Percentiles rank a stretch among this genome's conserved stretches.
Evolutionary conservation across 352 stramenopile genomes (phyloP).

Genomic region (Phytophthora sp.): DNA sequence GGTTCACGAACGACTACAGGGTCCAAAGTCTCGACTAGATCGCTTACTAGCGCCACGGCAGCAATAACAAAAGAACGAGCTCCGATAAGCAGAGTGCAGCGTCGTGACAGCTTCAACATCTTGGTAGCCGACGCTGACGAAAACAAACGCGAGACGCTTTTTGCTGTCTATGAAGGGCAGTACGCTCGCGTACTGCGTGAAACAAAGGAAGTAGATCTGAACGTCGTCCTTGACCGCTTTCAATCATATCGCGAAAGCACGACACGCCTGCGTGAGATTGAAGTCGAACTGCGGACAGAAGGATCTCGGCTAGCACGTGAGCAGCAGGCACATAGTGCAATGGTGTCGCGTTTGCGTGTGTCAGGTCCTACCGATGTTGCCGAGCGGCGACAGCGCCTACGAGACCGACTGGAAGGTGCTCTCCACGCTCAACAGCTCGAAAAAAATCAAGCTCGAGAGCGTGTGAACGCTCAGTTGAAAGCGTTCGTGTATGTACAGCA

Average conservation of each 20-base stretch:
- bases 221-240: slow-evolving; percentile 56
- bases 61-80: slow-evolving; percentile 12
- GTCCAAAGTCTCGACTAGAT: slow-evolving; percentile 10
- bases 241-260: slow-evolving; percentile 41
- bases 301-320: slow-evolving; percentile 34
- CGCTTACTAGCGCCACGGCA: slow-evolving; percentile 9
- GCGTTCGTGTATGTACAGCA: slow-evolving; percentile 65
- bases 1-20: slow-evolving; percentile 21
- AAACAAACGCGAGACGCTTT: slow-evolving; percentile 52
- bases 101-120: slow-evolving; percentile 39
- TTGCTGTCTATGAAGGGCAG: slow-evolving; percentile 65
- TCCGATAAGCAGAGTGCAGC: slow-evolving; percentile 10
- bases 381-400: slow-evolving; percentile 57
- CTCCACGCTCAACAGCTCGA: slow-evolving; percentile 41
- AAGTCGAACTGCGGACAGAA: slow-evolving; percentile 42
- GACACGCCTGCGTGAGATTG: slow-evolving; percentile 53
- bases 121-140: slow-evolving; percentile 25
- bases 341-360: slow-evolving; percentile 47
- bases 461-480: slow-evolving; percentile 50
- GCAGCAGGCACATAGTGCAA: slow-evolving; percentile 28
- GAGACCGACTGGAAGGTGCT: slow-evolving; percentile 57
- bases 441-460: slow-evolving; percentile 48
- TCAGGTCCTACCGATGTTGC: slow-evolving; percentile 55
- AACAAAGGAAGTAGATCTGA: slow-evolving; percentile 57
- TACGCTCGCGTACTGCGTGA: slow-evolving; percentile 59